phyloP scores from a whole-genome alignment of 2,329 filamentous ascomycete species.

The Aspergillus fumigatus region DNA sequence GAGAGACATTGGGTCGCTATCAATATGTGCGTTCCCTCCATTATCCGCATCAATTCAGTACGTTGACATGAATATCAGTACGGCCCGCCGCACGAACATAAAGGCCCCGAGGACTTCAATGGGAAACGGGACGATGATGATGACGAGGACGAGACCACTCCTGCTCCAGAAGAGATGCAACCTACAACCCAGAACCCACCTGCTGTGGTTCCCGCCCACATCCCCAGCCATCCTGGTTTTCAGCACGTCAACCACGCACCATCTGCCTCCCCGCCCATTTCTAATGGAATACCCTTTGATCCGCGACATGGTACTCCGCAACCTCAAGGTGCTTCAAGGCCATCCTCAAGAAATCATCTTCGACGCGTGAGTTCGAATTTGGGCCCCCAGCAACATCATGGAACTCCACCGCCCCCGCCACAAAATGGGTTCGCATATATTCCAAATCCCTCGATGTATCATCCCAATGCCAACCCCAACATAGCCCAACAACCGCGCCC shows the following conservation, averaged over 20 bases:
- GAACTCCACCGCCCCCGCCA: constrained; percentile 52
- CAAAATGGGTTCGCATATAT: constrained; percentile 77
- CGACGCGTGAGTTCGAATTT: constrained; percentile 72
- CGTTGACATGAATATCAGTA: constrained; percentile 55
- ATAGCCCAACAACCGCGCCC: constrained; percentile 46
- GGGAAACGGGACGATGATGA: constrained; percentile 71
- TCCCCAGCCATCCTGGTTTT: constrained; percentile 64
- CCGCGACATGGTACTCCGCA: constrained; percentile 78
- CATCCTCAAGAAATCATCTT: constrained; percentile 74
- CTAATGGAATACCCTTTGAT: constrained; percentile 67
- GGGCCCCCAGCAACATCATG: constrained; percentile 59
- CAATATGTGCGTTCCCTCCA: constrained; percentile 68
- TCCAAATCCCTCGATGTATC: constrained; percentile 81
- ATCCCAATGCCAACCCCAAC: constrained; percentile 52
- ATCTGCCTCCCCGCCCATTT: constrained; percentile 82
- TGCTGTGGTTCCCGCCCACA: constrained; percentile 66
- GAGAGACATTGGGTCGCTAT: constrained; percentile 80
- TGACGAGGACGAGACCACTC: constrained; percentile 72
- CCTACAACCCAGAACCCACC: constrained; percentile 45
- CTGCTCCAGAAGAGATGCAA: constrained; percentile 62
- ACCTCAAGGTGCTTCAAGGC: constrained; percentile 68
- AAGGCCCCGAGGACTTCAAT: constrained; percentile 87
- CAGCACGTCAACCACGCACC: constrained; percentile 80
- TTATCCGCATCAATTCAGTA: constrained; percentile 2
- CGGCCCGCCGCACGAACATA: constrained; percentile 90